Evolutionary conservation across 768 basidiomycete species (phyloP).

Genomic region (Hydnomerulius pinastri): DNA sequence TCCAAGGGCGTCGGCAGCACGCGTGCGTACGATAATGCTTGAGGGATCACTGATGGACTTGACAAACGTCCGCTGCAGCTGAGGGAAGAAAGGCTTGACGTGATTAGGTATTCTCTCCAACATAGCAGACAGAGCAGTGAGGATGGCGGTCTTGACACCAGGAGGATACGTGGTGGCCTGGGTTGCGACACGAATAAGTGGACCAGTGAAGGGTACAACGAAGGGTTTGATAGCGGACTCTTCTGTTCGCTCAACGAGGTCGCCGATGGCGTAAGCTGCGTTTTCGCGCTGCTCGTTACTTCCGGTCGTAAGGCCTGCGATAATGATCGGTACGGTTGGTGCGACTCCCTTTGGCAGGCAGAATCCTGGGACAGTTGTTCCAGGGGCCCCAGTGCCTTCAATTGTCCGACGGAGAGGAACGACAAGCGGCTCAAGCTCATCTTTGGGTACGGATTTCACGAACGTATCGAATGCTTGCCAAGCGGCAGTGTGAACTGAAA

Average conservation of each 20-base stretch:
- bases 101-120: constrained; percentile 83
- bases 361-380: constrained; percentile 82
- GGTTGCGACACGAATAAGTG: constrained; percentile 92
- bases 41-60: constrained; percentile 85
- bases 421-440: constrained; percentile 88
- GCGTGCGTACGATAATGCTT: constrained; percentile 75
- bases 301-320: constrained; percentile 91
- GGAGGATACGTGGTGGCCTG: constrained; percentile 89
- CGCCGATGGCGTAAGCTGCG: constrained; percentile 95
- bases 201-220: constrained; percentile 93
- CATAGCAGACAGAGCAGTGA: constrained; percentile 83
- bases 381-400: constrained; percentile 80
- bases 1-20: constrained; percentile 84
- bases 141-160: constrained; percentile 89
- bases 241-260: constrained; percentile 89
- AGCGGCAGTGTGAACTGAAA: constrained; percentile 78
- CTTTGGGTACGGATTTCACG: constrained; percentile 88
- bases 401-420: constrained; percentile 87
- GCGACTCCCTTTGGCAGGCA: constrained; percentile 80
- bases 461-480: constrained; percentile 84
- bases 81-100: constrained; percentile 98
- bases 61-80: constrained; percentile 93
- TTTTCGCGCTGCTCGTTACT: constrained; percentile 95
- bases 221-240: constrained; percentile 88
- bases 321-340: constrained; percentile 82